Evolutionary conservation across 2,329 filamentous ascomycete genomes (phyloP).

Genomic region (Talaromyces sp.): DNA sequence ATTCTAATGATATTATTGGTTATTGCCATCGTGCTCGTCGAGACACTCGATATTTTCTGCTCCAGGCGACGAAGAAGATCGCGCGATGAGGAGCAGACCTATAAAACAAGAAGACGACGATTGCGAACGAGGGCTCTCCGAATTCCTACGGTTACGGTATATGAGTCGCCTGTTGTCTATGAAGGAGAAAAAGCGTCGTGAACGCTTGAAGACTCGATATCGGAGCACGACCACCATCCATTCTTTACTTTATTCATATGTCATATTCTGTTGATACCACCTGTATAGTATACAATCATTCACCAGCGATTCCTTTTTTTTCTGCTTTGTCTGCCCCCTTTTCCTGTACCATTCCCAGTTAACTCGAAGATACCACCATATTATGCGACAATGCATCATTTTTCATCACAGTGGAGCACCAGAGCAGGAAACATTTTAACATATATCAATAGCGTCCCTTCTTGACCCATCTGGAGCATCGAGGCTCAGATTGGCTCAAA

Average conservation of each 20-base stretch:
- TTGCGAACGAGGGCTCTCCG: not conserved
- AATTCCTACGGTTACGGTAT: not conserved
- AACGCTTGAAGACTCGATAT: not conserved
- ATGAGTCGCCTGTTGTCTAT: not conserved
- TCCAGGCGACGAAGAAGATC: not conserved
- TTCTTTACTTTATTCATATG: not conserved
- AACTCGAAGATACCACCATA: not conserved
- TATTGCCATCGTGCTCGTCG: conserved; percentile 12
- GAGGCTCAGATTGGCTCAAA: too few relatives aligned
- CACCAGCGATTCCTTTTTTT: not conserved
- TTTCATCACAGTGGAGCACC: not conserved
- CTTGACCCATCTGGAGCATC: not conserved
- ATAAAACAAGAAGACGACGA: not conserved
- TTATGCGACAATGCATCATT: not conserved
- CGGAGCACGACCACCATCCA: not conserved
- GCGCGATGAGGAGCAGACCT: not conserved
- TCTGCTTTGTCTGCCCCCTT: not conserved
- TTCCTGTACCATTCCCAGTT: not conserved
- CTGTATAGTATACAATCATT: conserved; percentile 2
- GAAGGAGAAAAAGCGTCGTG: not conserved
- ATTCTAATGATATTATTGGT: conserved; percentile 4
- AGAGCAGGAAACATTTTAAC: not conserved
- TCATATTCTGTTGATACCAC: not conserved
- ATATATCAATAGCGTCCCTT: not conserved
- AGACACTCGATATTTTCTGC: conserved; percentile 2